These are phyloP conservation scores for Wickerhamia fluorescens DNA, from an alignment of 805 yeast species.

Conservation along the genomic window DNA sequence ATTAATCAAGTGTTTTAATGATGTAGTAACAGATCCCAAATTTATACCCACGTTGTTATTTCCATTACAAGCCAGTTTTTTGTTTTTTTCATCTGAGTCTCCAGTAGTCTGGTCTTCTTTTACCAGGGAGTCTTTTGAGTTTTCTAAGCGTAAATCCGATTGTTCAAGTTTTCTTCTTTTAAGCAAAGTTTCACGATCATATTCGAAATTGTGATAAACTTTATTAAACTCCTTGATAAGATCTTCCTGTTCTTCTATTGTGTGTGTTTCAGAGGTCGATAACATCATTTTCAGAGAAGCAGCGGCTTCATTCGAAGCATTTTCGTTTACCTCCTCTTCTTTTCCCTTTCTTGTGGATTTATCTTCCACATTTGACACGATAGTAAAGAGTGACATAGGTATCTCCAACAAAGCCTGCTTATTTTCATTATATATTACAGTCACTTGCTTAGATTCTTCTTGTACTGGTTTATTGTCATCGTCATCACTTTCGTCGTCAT, in stretches of 20 bases:
- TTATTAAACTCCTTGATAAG: conserved; percentile 60
- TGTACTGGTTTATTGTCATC: conserved; percentile 12
- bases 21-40: conserved; percentile 31
- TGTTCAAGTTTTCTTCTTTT: conserved; percentile 74
- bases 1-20: conserved; percentile 68
- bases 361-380: conserved; percentile 2
- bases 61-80: conserved; percentile 13
- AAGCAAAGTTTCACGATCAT: conserved; percentile 66
- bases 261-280: conserved; percentile 2
- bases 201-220: conserved; percentile 70
- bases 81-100: conserved; percentile 13
- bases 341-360: background rate
- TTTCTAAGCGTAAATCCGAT: conserved; percentile 63
- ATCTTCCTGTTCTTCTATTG: conserved; percentile 32
- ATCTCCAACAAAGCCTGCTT: conserved; percentile 26
- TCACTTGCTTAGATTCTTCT: conserved; percentile 11
- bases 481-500: conserved; percentile 15
- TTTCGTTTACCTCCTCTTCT: conserved; percentile 1
- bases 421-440: conserved; percentile 17
- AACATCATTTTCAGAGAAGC: background rate
- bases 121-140: conserved; percentile 10
- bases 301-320: conserved; percentile 5
- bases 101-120: conserved; percentile 12
- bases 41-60: conserved; percentile 22
- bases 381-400: conserved; percentile 22